Conservation (phyloP, 1,284 basidiomycete species). For the Pseudozyma hubeiensis region DNA sequence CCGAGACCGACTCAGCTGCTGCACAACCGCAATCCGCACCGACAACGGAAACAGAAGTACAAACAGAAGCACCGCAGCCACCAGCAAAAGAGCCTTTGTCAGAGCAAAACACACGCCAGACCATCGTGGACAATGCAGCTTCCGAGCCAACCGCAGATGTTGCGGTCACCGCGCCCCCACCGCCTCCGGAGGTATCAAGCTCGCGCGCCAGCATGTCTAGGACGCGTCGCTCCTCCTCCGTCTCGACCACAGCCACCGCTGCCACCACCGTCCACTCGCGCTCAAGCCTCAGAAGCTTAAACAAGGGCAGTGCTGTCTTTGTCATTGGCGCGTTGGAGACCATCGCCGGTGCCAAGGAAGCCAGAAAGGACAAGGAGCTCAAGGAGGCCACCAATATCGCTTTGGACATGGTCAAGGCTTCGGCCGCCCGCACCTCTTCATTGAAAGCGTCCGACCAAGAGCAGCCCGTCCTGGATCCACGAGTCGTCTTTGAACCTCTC, state of each 20-base stretch:
- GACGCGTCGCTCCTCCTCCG: slow-evolving; percentile 44
- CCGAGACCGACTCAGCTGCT: background rate
- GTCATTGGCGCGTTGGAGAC: slow-evolving; percentile 65
- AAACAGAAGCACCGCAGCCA: slow-evolving; percentile 14
- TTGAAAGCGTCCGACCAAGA: slow-evolving; percentile 27
- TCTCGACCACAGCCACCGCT: slow-evolving; percentile 43
- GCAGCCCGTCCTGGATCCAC: slow-evolving; percentile 59
- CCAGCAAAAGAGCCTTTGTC: slow-evolving; percentile 24
- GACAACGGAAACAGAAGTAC: background rate
- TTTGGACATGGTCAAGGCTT: slow-evolving; percentile 65
- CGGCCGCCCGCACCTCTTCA: slow-evolving; percentile 33
- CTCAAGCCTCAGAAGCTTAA: slow-evolving; percentile 54
- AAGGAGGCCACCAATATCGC: slow-evolving; percentile 57
- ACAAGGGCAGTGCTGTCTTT: slow-evolving; percentile 64
- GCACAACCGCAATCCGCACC: background rate
- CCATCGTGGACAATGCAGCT: slow-evolving; percentile 7
- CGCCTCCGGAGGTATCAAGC: slow-evolving; percentile 20
- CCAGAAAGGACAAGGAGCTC: slow-evolving; percentile 62
- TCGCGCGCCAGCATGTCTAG: slow-evolving; percentile 34
- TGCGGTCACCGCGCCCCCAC: slow-evolving; percentile 1
- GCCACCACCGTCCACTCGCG: slow-evolving; percentile 52
- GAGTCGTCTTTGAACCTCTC: slow-evolving; percentile 67
- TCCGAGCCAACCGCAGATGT: slow-evolving; percentile 7
- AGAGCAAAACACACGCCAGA: slow-evolving; percentile 11
- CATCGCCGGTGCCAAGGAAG: slow-evolving; percentile 61